Evolutionary conservation across 1,139 yeast species (phyloP).

Genomic region (Wickerhamomyces sp.): DNA sequence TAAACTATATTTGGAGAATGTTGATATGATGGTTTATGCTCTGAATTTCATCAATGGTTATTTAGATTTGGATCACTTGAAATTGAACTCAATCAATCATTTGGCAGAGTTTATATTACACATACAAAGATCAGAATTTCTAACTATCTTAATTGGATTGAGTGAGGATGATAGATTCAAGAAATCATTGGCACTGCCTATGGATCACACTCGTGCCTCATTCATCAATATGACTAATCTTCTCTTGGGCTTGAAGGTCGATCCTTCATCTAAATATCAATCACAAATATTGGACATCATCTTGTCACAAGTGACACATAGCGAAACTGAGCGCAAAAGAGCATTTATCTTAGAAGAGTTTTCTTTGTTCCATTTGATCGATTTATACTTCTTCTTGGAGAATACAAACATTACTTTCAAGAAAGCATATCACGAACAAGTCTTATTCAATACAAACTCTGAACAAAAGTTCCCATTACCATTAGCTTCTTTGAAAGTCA

Average conservation of each 20-base stretch:
- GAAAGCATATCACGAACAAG: slow-evolving; percentile 55
- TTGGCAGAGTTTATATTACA: slow-evolving; percentile 17
- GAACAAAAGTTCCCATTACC: slow-evolving; percentile 20
- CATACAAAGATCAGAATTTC: slow-evolving; percentile 19
- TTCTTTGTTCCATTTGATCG: slow-evolving; percentile 34
- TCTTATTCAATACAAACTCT: slow-evolving; percentile 32
- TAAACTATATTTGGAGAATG: slow-evolving; percentile 18
- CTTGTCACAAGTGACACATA: slow-evolving; percentile 13
- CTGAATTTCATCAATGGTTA: slow-evolving; percentile 18
- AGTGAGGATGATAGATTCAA: slow-evolving; percentile 15
- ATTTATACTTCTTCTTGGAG: slow-evolving; percentile 46
- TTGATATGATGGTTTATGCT: slow-evolving; percentile 17
- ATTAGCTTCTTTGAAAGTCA: slow-evolving; percentile 14
- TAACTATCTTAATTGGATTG: slow-evolving; percentile 12
- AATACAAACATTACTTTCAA: slow-evolving; percentile 55
- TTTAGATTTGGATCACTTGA: slow-evolving; percentile 17
- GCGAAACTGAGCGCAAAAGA: slow-evolving; percentile 8
- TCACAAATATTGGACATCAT: slow-evolving; percentile 15
- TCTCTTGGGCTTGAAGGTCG: slow-evolving; percentile 14
- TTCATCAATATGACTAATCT: slow-evolving; percentile 8
- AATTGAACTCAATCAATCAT: slow-evolving; percentile 17
- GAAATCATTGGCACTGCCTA: slow-evolving; percentile 9
- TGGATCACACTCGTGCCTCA: slow-evolving; percentile 9
- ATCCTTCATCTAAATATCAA: slow-evolving; percentile 17
- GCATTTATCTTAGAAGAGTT: slow-evolving; percentile 12